Evolutionary conservation across 805 yeast species (phyloP).

Genomic region (Zygoascus flipseniorum): DNA sequence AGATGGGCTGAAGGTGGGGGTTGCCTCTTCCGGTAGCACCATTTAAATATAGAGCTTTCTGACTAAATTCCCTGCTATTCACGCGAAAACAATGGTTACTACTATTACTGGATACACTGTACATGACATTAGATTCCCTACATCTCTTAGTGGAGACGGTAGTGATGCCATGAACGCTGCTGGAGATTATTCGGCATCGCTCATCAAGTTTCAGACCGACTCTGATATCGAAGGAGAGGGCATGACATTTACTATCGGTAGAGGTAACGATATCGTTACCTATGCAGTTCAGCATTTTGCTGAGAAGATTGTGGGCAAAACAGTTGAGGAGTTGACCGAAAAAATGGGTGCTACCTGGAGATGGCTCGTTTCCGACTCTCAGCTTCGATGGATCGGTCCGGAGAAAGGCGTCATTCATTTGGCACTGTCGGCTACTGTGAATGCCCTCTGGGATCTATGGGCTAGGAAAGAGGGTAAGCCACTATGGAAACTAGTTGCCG

Average conservation of each 20-base stretch:
- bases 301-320: conserved; percentile 29
- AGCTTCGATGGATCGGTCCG: conserved; percentile 39
- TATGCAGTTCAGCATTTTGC: conserved; percentile 32
- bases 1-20: too few species aligned
- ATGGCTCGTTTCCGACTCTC: conserved; percentile 33
- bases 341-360: conserved; percentile 37
- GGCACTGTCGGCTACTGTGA: conserved; percentile 35
- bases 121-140: conserved; percentile 33
- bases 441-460: conserved; percentile 39
- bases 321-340: conserved; percentile 26
- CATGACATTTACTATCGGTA: conserved; percentile 36
- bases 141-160: conserved; percentile 33
- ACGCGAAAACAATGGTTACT: conserved; percentile 11
- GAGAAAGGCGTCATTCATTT: conserved; percentile 37
- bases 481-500: conserved; percentile 36
- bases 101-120: conserved; percentile 26
- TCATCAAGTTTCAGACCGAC: conserved; percentile 28
- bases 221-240: conserved; percentile 32
- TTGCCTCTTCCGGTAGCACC: too few species aligned
- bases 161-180: conserved; percentile 37
- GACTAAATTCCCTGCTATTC: too few species aligned
- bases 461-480: conserved; percentile 33
- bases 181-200: conserved; percentile 37
- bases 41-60: too few species aligned
- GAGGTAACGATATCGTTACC: conserved; percentile 32